Conservation (phyloP, 805 yeast genomes). For the Lipomyces sp. region DNA sequence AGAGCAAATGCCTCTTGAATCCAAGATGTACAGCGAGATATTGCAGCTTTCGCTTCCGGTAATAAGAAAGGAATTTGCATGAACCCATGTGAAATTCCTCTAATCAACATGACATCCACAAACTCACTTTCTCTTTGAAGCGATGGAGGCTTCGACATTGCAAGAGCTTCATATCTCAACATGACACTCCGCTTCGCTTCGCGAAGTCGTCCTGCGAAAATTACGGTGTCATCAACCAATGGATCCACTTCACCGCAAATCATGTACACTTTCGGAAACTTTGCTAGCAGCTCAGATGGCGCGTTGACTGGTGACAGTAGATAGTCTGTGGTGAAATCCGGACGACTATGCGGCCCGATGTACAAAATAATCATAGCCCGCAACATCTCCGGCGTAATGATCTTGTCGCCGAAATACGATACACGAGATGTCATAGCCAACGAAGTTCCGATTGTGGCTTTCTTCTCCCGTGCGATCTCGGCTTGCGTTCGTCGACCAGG, state of each 20-base stretch:
- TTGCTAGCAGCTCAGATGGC: constrained; percentile 39
- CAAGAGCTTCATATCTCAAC: constrained; percentile 24
- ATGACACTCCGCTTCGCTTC: constrained; percentile 39
- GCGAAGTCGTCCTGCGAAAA: constrained; percentile 42
- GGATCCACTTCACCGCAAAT: constrained; percentile 45
- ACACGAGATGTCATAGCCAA: constrained; percentile 44
- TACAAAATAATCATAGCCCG: constrained; percentile 42
- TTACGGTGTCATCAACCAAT: constrained; percentile 43
- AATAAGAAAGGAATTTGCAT: constrained; percentile 39
- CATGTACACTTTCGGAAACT: constrained; percentile 43
- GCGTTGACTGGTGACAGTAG: constrained; percentile 42
- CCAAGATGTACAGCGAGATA: constrained; percentile 41
- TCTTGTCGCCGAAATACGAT: constrained; percentile 40
- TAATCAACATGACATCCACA: constrained; percentile 41
- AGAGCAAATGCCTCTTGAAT: constrained; percentile 34
- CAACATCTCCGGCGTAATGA: constrained; percentile 42
- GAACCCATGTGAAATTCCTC: constrained; percentile 43
- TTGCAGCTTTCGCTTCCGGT: constrained; percentile 41
- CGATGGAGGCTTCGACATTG: constrained; percentile 18
- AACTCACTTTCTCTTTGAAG: constrained; percentile 23
- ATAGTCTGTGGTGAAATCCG: constrained; percentile 41
- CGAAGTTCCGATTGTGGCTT: constrained; percentile 26
- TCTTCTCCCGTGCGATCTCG: constrained; percentile 15
- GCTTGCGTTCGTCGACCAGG: constrained; percentile 10
- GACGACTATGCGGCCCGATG: constrained; percentile 39